Base-by-base conservation (phyloP, 352 stramenopile species). In the Achlya hypogyna region DNA sequence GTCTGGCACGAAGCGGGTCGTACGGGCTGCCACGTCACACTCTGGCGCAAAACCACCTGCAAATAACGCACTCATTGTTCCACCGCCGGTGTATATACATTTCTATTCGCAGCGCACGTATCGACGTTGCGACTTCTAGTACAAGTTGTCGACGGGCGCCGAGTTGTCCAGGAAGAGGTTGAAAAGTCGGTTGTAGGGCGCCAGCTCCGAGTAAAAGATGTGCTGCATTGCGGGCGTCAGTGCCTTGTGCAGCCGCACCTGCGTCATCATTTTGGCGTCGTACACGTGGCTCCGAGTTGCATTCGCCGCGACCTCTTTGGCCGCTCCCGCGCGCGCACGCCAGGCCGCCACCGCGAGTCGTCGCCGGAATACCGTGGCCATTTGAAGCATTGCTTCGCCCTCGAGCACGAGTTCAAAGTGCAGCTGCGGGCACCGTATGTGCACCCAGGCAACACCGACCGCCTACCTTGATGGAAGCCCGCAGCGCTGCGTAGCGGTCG, bases 201-300 rank as follows among this genome's bases (percentile, higher is more conserved):
- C 25, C 10, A 56, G 25, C 31, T 56, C 49, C 12, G 10, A 10
- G 31, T 56, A 56, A 10, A 54, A 56, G 8, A 56, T 56, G 2
- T 56, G 49, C 25, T 56, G 49, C 2, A 56, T 10, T 10, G 49
- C 49, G 12, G 49, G 31, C 31, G 49, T 31, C 31, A 56, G 31
- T 20, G 14, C 31, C 49, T 56, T 56, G 49, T 56, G 49, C 12
- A 20, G 10, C 10, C 49, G 49, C 2, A 56, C 31, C 31, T 56
- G 49, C 31, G 49, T 20, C 49, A 56, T 56, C 49, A 56, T 56
- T 56, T 56, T 56, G 25, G 49, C 4, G 31, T 56, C 49, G 49
- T 22, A 22, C 31, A 56, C 49, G 49, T 56, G 49, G 8, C 49
- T 56, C 2, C 49, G 25, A 12, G 16, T 12, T n/a, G 25, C 2